Evolutionary conservation across 768 basidiomycete species (phyloP).

Genomic region (Auriscalpium vulgare): DNA sequence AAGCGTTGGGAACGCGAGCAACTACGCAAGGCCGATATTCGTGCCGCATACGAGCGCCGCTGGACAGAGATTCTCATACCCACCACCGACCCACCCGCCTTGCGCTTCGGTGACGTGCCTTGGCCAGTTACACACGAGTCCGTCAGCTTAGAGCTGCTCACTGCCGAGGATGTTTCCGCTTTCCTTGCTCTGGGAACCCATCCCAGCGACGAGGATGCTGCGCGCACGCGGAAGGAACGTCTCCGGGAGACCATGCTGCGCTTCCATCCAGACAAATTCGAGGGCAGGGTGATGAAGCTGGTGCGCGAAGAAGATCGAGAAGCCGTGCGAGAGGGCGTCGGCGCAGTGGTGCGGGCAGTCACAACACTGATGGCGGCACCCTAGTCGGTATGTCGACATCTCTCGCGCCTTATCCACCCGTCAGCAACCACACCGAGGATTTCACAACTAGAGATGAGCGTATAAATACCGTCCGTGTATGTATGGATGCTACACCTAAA

Average conservation of each 20-base stretch:
- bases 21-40: conserved; percentile 34
- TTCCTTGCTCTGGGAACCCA: conserved; percentile 42
- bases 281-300: conserved; percentile 56
- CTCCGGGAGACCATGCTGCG: conserved; percentile 53
- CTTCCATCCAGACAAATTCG: conserved; percentile 68
- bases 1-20: conserved; percentile 42
- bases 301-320: conserved; percentile 40
- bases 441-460: too few relatives aligned
- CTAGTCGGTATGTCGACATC: too few relatives aligned
- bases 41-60: conserved; percentile 45
- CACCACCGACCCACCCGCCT: conserved; percentile 9
- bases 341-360: conserved; percentile 52
- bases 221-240: conserved; percentile 39
- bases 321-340: conserved; percentile 50
- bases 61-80: conserved; percentile 38
- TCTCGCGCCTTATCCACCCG: too few relatives aligned
- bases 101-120: conserved; percentile 48
- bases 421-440: too few relatives aligned
- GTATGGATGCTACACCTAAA: not conserved
- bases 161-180: conserved; percentile 31
- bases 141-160: conserved; percentile 25
- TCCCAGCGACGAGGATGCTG: conserved; percentile 29
- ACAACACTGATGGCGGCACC: conserved; percentile 37
- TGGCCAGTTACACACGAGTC: conserved; percentile 41
- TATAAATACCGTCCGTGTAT: not conserved